phyloP scores from a whole-genome alignment of 306 rosid species.

The Cicer chorassanicum region DNA sequence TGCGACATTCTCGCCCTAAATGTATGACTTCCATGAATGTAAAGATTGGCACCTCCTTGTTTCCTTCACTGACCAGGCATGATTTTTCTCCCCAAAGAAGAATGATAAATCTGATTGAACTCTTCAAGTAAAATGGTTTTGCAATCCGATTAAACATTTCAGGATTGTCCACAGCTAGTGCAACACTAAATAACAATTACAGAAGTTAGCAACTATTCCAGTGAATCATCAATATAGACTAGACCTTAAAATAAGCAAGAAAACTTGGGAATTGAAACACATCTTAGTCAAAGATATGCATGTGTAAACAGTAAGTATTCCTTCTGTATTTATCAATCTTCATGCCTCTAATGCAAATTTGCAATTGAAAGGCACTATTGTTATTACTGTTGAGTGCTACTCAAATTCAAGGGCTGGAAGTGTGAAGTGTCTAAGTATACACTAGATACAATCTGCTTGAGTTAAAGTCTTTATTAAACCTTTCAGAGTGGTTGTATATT shows the following conservation, averaged over 20 bases:
- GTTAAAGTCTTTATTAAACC: conserved; percentile 47
- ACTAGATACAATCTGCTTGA: neutral
- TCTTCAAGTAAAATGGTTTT: conserved; percentile 60
- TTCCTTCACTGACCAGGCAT: conserved; percentile 50
- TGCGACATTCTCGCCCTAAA: conserved; percentile 71
- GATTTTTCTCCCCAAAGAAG: conserved; percentile 97
- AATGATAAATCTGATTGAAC: conserved; percentile 68
- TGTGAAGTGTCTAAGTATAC: too few species aligned
- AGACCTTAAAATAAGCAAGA: conserved; percentile 20
- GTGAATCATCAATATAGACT: conserved; percentile 34
- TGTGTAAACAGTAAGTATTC: neutral
- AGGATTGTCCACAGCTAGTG: conserved; percentile 82
- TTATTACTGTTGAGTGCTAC: neutral
- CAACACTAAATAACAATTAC: conserved; percentile 64
- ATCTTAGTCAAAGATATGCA: neutral
- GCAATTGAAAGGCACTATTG: neutral
- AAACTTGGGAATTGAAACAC: conserved; percentile 3
- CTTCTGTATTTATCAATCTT: conserved; percentile 17
- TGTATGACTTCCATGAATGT: conserved; percentile 66
- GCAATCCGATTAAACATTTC: conserved; percentile 77
- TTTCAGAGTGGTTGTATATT: conserved; percentile 88
- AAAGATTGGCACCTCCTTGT: conserved; percentile 59
- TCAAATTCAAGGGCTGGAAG: too few species aligned
- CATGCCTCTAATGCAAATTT: neutral
- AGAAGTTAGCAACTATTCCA: conserved; percentile 31